Conservation (phyloP, 2,329 filamentous ascomycete species). For the Cordyceps militaris region DNA sequence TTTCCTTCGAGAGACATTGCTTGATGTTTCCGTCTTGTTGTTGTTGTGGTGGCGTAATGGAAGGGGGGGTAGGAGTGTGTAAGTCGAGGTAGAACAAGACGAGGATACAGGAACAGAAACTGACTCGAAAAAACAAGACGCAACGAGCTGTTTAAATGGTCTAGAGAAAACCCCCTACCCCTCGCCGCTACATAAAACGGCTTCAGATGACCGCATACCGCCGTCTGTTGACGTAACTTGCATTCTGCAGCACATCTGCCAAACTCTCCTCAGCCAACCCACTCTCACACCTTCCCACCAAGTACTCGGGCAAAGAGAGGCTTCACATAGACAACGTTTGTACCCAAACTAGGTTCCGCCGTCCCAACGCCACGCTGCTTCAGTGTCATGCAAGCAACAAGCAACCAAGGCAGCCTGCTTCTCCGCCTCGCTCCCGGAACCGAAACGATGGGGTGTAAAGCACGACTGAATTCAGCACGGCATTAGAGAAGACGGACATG, state of each 20-base stretch:
- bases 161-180: background rate
- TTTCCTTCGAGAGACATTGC: slow-evolving; percentile 30
- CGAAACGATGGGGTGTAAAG: background rate
- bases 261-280: background rate
- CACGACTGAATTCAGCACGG: background rate
- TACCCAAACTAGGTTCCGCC: background rate
- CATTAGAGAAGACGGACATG: background rate
- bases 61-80: background rate
- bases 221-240: background rate
- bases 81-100: background rate
- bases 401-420: background rate
- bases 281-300: background rate
- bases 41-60: background rate
- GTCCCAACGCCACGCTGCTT: background rate
- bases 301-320: background rate
- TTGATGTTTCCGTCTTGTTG: slow-evolving; percentile 10
- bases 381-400: background rate
- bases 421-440: no score
- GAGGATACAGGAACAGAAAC: background rate
- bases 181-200: background rate
- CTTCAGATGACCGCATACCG: background rate
- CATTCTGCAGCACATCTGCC: background rate
- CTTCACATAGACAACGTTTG: no score
- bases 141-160: background rate
- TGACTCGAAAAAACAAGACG: background rate